phyloP scores from a whole-genome alignment of 2,329 filamentous ascomycete species.

The Cyphellophora attinorum region DNA sequence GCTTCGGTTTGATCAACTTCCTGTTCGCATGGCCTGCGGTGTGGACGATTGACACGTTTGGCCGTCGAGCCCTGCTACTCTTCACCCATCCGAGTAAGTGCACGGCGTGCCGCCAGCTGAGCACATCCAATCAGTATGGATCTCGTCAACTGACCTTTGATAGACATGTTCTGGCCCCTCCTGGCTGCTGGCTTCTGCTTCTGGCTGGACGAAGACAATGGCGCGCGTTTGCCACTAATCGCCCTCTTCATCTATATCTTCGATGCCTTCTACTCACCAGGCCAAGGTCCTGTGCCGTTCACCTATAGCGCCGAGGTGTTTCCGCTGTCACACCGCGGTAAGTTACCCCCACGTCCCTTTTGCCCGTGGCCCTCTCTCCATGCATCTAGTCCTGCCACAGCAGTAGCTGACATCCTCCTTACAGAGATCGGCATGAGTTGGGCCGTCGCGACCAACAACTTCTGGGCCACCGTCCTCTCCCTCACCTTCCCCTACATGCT shows the following conservation, averaged over 20 bases:
- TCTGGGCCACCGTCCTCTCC: constrained; percentile 41
- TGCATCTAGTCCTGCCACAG: constrained; percentile 27
- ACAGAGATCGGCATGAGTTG: constrained; percentile 40
- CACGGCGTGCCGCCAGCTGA: too few relatives aligned
- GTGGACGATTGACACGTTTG: constrained; percentile 57
- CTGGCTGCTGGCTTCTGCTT: constrained; percentile 46
- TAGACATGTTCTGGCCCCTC: constrained; percentile 47
- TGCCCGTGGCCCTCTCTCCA: constrained; percentile 53
- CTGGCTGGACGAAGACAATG: constrained; percentile 33
- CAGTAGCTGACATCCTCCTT: constrained; percentile 13
- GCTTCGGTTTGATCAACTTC: constrained; percentile 58
- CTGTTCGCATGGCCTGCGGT: constrained; percentile 53
- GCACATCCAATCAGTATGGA: neutral
- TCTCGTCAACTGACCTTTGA: neutral
- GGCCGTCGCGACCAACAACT: constrained; percentile 35
- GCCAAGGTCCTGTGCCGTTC: constrained; percentile 56
- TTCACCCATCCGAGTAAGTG: constrained; percentile 46
- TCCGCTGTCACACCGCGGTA: constrained; percentile 53
- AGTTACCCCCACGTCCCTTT: too few relatives aligned
- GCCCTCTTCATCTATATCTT: constrained; percentile 35
- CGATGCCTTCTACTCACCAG: constrained; percentile 40
- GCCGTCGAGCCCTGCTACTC: constrained; percentile 53
- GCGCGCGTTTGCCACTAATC: constrained; percentile 31
- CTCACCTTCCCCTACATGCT: constrained; percentile 41
- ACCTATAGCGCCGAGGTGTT: constrained; percentile 60